Evolutionary conservation across 305 asterid species (phyloP), one percentile per base, ranked within the genome.

Genomic region (Nicotiana rustica): DNA sequence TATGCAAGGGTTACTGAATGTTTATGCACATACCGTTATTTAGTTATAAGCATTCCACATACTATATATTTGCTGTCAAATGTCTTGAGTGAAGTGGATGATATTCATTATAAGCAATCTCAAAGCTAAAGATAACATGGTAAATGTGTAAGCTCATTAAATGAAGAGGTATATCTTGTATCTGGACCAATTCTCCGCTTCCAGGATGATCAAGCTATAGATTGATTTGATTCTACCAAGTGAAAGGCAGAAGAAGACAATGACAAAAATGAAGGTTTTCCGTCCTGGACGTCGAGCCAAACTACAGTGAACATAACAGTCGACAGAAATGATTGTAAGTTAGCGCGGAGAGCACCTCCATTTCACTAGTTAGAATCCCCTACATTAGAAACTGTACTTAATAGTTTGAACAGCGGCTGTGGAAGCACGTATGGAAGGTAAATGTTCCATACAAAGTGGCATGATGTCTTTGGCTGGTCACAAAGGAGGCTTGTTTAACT

Each of bases 181-280:
- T 59, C 18, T 57, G 79, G 79, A 38, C 73, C 55, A 38, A 65
- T 67, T n/a, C 62, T 73, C 62, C 65, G 64, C 38, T 59, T 68
- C 65, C 76, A 59, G 62, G 66, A 18, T 2, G 21, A 3, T 36
- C 77, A 68, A 31, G 47, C 73, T 38, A 38, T 38, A 38, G 10
- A 38, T 38, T 38, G 47, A 38, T 38, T 38, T 6, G 47, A 38
- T 38, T 38, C 47, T 38, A 38, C 47, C 47, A 6, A 38, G 47
- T 6, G 47, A 38, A 38, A 38, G 47, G 47, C 47, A 38, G 47
- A 38, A 6, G 47, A 38, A 38, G 10, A 38, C 47, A 38, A 38
- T 38, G 10, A 38, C 47, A 6, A 38, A 38, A 38, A 80, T 0
- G 57, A 49, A 49, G 13, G 57, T 49, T 49, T 49, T 1, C 56